Evolutionary conservation across 371 early-diverging fungal genomes (phyloP).

Genomic region (Mortierella sp.): DNA sequence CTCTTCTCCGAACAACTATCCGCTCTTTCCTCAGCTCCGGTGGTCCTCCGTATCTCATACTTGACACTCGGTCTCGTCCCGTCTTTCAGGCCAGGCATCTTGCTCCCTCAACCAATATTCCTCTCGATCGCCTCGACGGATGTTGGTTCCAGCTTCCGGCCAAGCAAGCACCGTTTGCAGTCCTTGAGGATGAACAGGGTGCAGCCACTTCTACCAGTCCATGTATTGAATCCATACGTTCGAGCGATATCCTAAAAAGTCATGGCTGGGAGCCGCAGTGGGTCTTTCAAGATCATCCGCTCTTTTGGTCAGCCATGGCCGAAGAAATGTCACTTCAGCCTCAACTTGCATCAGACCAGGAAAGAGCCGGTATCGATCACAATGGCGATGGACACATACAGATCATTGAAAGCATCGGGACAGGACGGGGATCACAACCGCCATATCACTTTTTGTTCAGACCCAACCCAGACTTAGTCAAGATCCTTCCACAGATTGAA

Average conservation of each 20-base stretch:
- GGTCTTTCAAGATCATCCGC: conserved; percentile 15
- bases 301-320: conserved; percentile 15
- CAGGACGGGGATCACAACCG: background rate
- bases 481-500: conserved; percentile 12
- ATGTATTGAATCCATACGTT: background rate
- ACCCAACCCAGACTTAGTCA: conserved; percentile 24
- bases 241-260: conserved; percentile 1
- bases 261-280: conserved; percentile 10
- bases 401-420: background rate
- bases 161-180: conserved; percentile 18
- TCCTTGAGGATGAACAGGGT: conserved; percentile 1
- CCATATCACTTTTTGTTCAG: conserved; percentile 19
- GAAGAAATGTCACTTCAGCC: conserved; percentile 1
- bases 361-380: background rate
- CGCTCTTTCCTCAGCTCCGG: conserved; percentile 16
- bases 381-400: background rate
- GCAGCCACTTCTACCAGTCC: background rate
- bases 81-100: conserved; percentile 5
- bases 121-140: background rate
- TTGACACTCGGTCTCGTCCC: conserved; percentile 6
- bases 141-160: conserved; percentile 19
- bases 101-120: conserved; percentile 21
- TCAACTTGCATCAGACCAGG: background rate
- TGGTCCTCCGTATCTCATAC: conserved; percentile 6
- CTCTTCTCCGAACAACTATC: conserved; percentile 11